phyloP scores from a whole-genome alignment of 1,284 basidiomycete genomes.

The Lignosus rhinocerotis region DNA sequence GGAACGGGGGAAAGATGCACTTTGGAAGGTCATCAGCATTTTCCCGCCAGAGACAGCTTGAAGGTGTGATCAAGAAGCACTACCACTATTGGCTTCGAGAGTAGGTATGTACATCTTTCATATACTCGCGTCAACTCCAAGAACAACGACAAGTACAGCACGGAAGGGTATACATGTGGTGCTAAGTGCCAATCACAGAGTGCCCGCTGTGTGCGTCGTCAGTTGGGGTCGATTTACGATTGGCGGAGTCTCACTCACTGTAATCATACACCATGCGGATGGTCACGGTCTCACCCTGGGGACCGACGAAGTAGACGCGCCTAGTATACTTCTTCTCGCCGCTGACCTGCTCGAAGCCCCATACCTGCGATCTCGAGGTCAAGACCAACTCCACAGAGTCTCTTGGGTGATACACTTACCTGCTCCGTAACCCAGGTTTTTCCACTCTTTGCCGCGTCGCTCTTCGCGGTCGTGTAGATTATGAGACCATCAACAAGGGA shows the following conservation, averaged over 20 bases:
- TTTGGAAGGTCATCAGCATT: constrained; percentile 73
- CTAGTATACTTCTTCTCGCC: constrained; percentile 62
- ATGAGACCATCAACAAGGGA: constrained; percentile 32
- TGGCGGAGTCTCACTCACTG: constrained; percentile 33
- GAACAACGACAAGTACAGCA: not conserved
- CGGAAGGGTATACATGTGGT: too few species aligned
- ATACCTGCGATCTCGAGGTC: constrained; percentile 44
- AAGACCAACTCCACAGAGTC: not conserved
- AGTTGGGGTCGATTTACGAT: not conserved
- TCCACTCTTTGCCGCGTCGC: constrained; percentile 40
- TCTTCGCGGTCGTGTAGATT: constrained; percentile 36
- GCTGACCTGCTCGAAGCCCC: constrained; percentile 68
- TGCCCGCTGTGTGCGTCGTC: constrained; percentile 12
- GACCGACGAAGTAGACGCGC: constrained; percentile 66
- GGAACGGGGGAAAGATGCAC: constrained; percentile 79
- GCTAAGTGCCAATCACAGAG: constrained; percentile 7
- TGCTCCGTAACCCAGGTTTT: constrained; percentile 39
- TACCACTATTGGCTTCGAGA: not conserved
- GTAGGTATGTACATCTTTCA: constrained; percentile 23
- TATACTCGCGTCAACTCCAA: not conserved
- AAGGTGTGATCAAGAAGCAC: not conserved
- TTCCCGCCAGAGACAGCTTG: constrained; percentile 44
- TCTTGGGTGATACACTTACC: constrained; percentile 27
- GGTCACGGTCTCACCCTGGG: constrained; percentile 57
- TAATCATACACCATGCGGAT: constrained; percentile 70